Evolutionary conservation across 2,329 filamentous ascomycete species (phyloP), one percentile per base, ranked within the genome.

Genomic region (Arthrocladium fulminans): DNA sequence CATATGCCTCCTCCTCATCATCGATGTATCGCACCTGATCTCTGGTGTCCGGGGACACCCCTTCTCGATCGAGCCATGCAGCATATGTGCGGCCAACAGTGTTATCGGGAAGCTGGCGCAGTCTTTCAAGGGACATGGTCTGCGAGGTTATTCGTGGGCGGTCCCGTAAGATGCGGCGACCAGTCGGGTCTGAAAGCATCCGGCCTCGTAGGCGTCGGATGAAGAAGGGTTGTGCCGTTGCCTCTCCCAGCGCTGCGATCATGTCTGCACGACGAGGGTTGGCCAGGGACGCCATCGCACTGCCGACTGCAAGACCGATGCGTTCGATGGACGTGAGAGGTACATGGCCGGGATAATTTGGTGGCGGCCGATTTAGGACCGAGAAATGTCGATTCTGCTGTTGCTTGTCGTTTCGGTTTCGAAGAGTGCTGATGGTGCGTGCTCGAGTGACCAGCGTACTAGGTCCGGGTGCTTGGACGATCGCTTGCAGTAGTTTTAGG

Each of bases 1-100:
- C 92, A 70, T 97, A 98, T 29, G 92, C 92, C 65, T 89, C 94
- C 68, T 98, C 92, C 59, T 85, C 83, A 63, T 97, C 83, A 66
- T 97, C 89, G 53, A 98, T 88, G 70, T 94, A 97, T 45, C 86
- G 80, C 34, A 98, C 92, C 1, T 67, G 65, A 34, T 83, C 74
- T 39, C 92, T 81, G 5, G 90, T 95, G 66, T 98, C 92, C 1
- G 92, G 92, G 7, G 86, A 86, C 12, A 98, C 90, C 52, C 87
- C 86, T 67, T 98, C 92, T 39, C 86, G 79, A 67, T 96, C 88
- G n/a, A 97, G 76, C 90, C 92, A 98, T 46, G 74, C 76, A 7
- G 83, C 86, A 68, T 97, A 98, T 44, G 84, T 81, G 39, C 79
- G 77, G 20, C 92, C 92, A 8, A 98, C 80, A 1, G 80, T 84